Conservation (phyloP, 441 rosid genomes). For the Monsonia emarginata region DNA sequence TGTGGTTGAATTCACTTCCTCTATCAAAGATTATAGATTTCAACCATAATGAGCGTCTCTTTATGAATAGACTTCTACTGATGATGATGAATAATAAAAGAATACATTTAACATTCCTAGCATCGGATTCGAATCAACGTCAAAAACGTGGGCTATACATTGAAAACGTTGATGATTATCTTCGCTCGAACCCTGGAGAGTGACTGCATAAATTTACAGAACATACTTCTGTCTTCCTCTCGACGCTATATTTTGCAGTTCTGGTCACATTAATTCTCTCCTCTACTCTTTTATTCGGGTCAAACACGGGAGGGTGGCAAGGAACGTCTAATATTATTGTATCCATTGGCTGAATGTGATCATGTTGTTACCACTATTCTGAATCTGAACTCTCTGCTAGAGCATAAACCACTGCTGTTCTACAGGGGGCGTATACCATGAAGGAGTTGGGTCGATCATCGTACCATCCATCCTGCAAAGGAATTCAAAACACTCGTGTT, state of each 20-base stretch:
- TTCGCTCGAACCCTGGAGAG: too few relatives aligned
- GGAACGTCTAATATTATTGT: not conserved
- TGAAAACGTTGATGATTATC: not conserved
- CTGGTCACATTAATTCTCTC: not conserved
- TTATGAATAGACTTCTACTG: too few relatives aligned
- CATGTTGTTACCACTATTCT: not conserved
- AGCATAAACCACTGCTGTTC: slow-evolving; percentile 86
- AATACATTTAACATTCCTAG: too few relatives aligned
- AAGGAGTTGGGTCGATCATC: slow-evolving; percentile 69
- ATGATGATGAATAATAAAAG: too few relatives aligned
- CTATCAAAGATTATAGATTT: too few relatives aligned
- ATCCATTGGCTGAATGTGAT: not conserved
- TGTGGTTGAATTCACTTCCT: too few relatives aligned
- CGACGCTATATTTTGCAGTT: not conserved
- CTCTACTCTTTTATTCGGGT: not conserved
- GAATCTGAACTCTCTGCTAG: slow-evolving; percentile 34
- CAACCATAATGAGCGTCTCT: too few relatives aligned
- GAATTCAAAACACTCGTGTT: slow-evolving; percentile 2
- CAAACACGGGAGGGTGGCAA: not conserved
- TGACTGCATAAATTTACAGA: not conserved
- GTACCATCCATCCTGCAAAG: slow-evolving; percentile 59
- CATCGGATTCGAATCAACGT: too few relatives aligned
- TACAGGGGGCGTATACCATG: slow-evolving; percentile 68
- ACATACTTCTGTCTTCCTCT: not conserved
- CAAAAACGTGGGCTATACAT: not conserved